phyloP scores from a whole-genome alignment of 1,139 yeast genomes.

The Pichiaceae sp. region DNA sequence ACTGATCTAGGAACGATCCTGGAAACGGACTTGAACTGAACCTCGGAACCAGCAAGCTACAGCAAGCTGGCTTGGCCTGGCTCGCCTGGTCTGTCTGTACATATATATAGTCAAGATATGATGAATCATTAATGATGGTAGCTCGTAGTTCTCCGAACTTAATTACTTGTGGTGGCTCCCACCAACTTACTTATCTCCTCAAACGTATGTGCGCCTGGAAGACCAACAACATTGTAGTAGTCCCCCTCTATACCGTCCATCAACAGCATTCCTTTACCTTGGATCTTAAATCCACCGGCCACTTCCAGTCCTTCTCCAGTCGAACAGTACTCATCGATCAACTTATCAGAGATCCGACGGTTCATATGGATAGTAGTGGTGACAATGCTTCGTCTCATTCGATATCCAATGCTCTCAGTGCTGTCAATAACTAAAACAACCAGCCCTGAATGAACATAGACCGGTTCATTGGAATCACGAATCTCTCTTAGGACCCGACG shows the following conservation, averaged over 20 bases:
- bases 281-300: slow-evolving; percentile 92
- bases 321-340: slow-evolving; percentile 53
- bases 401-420: slow-evolving; percentile 22
- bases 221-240: slow-evolving; percentile 80
- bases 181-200: slow-evolving; percentile 15
- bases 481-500: slow-evolving; percentile 34
- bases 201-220: slow-evolving; percentile 61
- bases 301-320: slow-evolving; percentile 71
- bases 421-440: slow-evolving; percentile 42
- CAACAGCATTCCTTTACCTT: slow-evolving; percentile 60
- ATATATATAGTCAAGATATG: too few relatives aligned
- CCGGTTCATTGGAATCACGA: slow-evolving; percentile 35
- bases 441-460: slow-evolving; percentile 56
- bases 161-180: too few relatives aligned
- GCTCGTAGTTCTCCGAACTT: too few relatives aligned
- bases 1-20: too few relatives aligned
- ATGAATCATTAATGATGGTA: too few relatives aligned
- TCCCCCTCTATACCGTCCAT: slow-evolving; percentile 67
- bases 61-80: too few relatives aligned
- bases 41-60: too few relatives aligned
- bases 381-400: slow-evolving; percentile 25
- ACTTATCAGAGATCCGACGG: slow-evolving; percentile 36
- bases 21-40: too few relatives aligned
- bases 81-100: too few relatives aligned
- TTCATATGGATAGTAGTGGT: slow-evolving; percentile 43